phyloP scores from a whole-genome alignment of 805 yeast species.

The Debaryomyces tyrocola region DNA sequence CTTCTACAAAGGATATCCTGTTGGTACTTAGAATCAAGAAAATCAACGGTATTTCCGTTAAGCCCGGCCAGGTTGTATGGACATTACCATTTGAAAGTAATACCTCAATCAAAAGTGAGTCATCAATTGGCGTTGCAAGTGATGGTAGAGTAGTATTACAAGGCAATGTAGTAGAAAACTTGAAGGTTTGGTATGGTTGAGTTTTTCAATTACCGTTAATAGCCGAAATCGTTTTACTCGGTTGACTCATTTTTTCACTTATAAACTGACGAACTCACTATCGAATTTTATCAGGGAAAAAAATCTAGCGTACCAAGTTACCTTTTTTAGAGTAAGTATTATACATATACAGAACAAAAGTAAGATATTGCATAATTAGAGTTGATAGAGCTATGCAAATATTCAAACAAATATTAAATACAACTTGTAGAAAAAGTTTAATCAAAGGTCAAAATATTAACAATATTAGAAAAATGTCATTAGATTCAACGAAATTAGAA shows the following conservation, averaged over 20 bases:
- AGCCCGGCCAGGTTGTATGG: slow-evolving; percentile 27
- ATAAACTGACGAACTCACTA: not conserved
- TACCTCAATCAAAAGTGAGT: slow-evolving; percentile 1
- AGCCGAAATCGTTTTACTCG: slow-evolving; percentile 1
- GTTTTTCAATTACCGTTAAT: not conserved
- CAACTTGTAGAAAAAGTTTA: not conserved
- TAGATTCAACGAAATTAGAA: slow-evolving; percentile 39
- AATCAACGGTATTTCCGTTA: slow-evolving; percentile 33
- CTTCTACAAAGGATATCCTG: slow-evolving; percentile 7
- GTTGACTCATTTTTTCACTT: not conserved
- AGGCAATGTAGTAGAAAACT: slow-evolving; percentile 31
- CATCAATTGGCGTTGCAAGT: slow-evolving; percentile 15
- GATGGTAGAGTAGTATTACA: slow-evolving; percentile 25
- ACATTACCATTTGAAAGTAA: slow-evolving; percentile 22
- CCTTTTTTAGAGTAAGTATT: not conserved
- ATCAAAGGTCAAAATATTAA: not conserved
- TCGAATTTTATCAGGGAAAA: not conserved
- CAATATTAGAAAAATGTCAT: slow-evolving; percentile 11
- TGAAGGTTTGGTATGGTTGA: slow-evolving; percentile 22
- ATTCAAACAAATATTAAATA: not conserved
- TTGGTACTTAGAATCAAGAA: slow-evolving; percentile 25
- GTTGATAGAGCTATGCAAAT: not conserved
- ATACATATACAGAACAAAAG: not conserved
- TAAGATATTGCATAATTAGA: not conserved
- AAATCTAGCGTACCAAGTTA: not conserved